A percentile compares a stretch with the other conserved stretches of the same genome.
These are phyloP conservation scores for Jackrogersella multiformis DNA, from an alignment of 495 filamentous ascomycete genomes.

Conservation along the genomic window DNA sequence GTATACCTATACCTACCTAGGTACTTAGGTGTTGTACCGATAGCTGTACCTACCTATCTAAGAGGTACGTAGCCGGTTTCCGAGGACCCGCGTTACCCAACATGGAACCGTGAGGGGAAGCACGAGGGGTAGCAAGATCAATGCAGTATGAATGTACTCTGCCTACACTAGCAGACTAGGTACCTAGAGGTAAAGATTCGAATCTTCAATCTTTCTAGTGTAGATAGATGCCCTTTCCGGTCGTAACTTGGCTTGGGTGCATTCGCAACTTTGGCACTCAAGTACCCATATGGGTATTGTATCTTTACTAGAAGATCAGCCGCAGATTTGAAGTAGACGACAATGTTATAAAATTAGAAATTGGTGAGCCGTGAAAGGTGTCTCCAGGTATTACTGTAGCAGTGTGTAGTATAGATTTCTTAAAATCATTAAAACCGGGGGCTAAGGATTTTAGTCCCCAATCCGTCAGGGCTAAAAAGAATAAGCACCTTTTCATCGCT, in stretches of 20 bases:
- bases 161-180: no score
- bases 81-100: slow-evolving; percentile 1
- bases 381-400: no score
- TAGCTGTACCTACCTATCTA: no score
- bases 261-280: no score
- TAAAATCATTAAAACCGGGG: no score
- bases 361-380: no score
- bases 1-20: background rate
- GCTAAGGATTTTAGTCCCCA: background rate
- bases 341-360: background rate
- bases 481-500: slow-evolving; percentile 2
- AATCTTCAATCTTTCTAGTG: no score
- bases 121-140: slow-evolving; percentile 12
- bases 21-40: background rate
- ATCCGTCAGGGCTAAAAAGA: background rate
- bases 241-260: no score
- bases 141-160: slow-evolving; percentile 7
- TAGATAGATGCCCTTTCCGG: no score
- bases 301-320: background rate
- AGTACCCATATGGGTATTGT: background rate
- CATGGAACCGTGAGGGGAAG: no score
- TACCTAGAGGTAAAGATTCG: no score
- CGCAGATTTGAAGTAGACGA: background rate
- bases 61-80: background rate
- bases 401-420: no score